Evolutionary conservation across 768 basidiomycete species (phyloP), one percentile per base, ranked within the genome.

Genomic region (Mycena metata): DNA sequence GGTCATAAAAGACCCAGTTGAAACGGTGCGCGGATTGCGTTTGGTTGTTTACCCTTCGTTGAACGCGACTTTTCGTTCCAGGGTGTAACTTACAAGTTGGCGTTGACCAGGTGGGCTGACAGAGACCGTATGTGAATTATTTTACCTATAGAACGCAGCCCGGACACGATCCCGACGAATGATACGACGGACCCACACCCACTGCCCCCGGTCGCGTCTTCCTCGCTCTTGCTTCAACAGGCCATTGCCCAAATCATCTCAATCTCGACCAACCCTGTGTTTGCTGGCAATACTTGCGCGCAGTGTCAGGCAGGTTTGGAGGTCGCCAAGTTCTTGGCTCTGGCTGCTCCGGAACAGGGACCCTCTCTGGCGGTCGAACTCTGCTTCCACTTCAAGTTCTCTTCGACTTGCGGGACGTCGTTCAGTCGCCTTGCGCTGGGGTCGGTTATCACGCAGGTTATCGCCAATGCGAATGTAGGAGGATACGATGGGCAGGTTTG

Each of bases 401-500:
- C 85, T 0, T 79, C 78, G 9, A 79, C 79, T 24, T 93, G 91
- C 76, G 79, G 80, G 62, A 79, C 78, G 17, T 83, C 77, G 33
- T 90, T 81, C 74, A 84, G 87, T 24, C 70, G 78, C 9, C 76
- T 82, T 60, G 83, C 82, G 5, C 75, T 88, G 19, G 92, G 92
- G 0, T 79, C 89, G 5, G 82, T 90, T 33, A 76, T 92, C 66
- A 91, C 92, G 0, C 92, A 94, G 76, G 91, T 93, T 13, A 69
- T 90, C 43, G 87, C 91, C 13, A 90, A 89, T 68, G 90, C 91
- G 9, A 87, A 94, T 73, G 87, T 90, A 2, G 88, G 88, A 15
- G 91, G 91, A 7, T 88, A 87, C 61, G 92, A 94, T 72, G 92
- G 92, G 16, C 90, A 91, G 83, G 90, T 91, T 70, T 36, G 65